These are phyloP conservation scores for Candida quercuum DNA, from an alignment of 805 yeast genomes.

Conservation along the genomic window DNA sequence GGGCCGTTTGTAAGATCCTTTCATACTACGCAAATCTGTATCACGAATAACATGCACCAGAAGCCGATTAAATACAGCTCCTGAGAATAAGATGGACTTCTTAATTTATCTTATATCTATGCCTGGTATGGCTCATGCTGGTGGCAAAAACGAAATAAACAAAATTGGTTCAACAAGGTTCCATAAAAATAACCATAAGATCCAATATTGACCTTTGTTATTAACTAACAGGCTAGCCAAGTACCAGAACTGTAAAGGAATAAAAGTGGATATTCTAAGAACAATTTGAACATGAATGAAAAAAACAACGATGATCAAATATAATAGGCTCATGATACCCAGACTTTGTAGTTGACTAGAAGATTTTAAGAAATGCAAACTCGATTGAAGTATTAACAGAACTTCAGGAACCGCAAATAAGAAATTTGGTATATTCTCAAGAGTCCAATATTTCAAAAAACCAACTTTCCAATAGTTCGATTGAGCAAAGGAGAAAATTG, in stretches of 20 bases:
- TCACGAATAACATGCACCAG: too few relatives aligned
- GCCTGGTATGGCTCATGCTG: too few relatives aligned
- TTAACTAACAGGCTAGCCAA: constrained; percentile 35
- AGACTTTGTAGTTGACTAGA: constrained; percentile 33
- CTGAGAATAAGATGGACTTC: too few relatives aligned
- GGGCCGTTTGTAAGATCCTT: too few relatives aligned
- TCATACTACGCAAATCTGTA: too few relatives aligned
- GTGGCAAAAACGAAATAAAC: constrained; percentile 84
- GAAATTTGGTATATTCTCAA: constrained; percentile 79
- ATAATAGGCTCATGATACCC: constrained; percentile 34
- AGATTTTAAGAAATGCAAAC: constrained; percentile 29
- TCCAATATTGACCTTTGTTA: constrained; percentile 30
- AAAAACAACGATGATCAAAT: constrained; percentile 46
- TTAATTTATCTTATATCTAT: too few relatives aligned
- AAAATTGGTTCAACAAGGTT: constrained; percentile 60
- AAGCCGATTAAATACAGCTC: too few relatives aligned
- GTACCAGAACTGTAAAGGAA: constrained; percentile 76
- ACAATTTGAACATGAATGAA: constrained; percentile 85
- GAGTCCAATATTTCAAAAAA: constrained; percentile 76
- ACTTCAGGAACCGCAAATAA: constrained; percentile 67
- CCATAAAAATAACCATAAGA: constrained; percentile 58
- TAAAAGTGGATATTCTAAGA: constrained; percentile 69
- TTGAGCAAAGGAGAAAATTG: constrained; percentile 71
- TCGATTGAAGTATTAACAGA: constrained; percentile 36
- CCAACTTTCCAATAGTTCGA: constrained; percentile 81